Base-by-base conservation (phyloP, 2,329 filamentous ascomycete genomes). In the Hymenoscyphus fructigenus region DNA sequence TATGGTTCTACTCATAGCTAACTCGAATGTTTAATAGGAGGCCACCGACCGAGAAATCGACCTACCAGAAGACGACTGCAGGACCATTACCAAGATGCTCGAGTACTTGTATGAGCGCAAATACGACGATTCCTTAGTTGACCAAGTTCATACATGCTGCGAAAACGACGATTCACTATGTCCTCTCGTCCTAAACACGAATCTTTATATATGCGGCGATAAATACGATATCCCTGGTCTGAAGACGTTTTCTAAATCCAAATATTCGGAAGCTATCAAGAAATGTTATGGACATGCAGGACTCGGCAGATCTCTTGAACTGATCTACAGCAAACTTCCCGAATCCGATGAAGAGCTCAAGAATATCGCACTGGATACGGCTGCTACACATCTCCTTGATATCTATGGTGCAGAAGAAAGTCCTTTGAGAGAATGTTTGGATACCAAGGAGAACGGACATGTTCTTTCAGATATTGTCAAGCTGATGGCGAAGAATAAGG, bases 151-250 rank as follows among this genome's bases (percentile, higher is more conserved):
- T 3, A 29, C 5, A 3, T 29, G 5, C 38, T 15, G 15, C 5
- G 15, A 44, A 6, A 6, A 15, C 6, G 38, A n/a, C 15, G 38
- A 6, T 4, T 17, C 38, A 44, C 28, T 29, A 29, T 47, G 41
- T 10, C 41, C 41, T 23, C 56, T 36, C n/a, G 15, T 36, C 17
- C 9, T 20, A 23, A 14, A 58, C 28, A 20, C 26, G 28, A 26
- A 29, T 2, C 17, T n/a, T 14, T 58, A 58, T 32, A 20, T 38
- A 15, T 28, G 7, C 5, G 28, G 28, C 26, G 56, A 36, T 36
- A 58, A 17, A 32, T 58, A 36, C 56, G 56, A 58, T 17, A 58
- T 58, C 32, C 56, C 56, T 17, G 28, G 28, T 15, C 28, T 36
- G 2, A 58, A 36, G 20, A 15, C 5, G 14, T 28, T 56, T 29